These are phyloP conservation scores for Francoa sonchifolia DNA, from an alignment of 441 rosid species.

Conservation along the genomic window DNA sequence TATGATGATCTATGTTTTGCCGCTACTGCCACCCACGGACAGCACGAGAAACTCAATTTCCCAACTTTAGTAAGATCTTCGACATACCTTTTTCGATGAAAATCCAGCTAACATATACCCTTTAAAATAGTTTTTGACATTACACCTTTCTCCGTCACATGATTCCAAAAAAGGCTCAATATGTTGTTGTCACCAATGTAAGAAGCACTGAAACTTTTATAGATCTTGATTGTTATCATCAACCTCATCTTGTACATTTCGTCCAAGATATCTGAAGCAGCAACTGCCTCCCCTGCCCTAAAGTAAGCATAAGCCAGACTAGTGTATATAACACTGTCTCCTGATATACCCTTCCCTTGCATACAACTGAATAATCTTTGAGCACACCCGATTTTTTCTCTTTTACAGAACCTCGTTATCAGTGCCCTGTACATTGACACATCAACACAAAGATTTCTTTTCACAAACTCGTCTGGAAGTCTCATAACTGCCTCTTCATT, in stretches of 20 bases:
- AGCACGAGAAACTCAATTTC: background rate
- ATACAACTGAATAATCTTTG: conserved; percentile 36
- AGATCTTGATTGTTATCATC: conserved; percentile 58
- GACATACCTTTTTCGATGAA: background rate
- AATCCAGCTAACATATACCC: conserved; percentile 30
- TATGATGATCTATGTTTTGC: too few species aligned
- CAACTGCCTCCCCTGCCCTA: conserved; percentile 51
- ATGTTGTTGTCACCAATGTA: conserved; percentile 34
- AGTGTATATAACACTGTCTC: conserved; percentile 58
- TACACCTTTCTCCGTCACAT: conserved; percentile 44
- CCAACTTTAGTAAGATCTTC: background rate
- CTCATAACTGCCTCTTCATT: conserved; percentile 34
- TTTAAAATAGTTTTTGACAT: conserved; percentile 50
- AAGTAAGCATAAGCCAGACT: conserved; percentile 65
- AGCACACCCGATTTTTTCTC: conserved; percentile 47
- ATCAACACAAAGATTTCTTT: conserved; percentile 43
- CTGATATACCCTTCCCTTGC: conserved; percentile 53
- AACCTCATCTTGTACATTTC: conserved; percentile 66
- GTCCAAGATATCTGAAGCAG: conserved; percentile 44
- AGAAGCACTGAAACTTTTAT: conserved; percentile 49
- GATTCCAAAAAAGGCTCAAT: conserved; percentile 61
- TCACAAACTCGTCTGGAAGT: conserved; percentile 46
- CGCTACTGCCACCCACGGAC: too few species aligned
- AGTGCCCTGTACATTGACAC: conserved; percentile 69
- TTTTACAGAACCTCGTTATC: conserved; percentile 73